Conservation (phyloP, 169 alveolate species). For the Amoebophrya sp. region DNA sequence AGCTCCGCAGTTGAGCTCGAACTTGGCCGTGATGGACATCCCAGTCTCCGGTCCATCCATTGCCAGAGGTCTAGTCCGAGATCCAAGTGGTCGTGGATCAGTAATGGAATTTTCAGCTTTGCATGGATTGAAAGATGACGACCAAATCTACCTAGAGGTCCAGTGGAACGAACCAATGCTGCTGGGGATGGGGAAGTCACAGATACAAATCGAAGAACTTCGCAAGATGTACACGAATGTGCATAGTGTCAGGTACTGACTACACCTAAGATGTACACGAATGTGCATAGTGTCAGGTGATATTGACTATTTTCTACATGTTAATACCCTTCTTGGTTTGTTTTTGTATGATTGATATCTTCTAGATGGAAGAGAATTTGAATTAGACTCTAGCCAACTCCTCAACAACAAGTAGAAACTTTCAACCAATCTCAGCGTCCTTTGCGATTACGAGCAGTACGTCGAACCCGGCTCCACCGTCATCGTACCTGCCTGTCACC, state of each 20-base stretch:
- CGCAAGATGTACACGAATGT: neutral
- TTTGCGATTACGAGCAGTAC: neutral
- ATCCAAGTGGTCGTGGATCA: neutral
- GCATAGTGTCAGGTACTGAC: neutral
- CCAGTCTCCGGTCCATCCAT: neutral
- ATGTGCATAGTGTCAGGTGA: neutral
- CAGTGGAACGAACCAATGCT: neutral
- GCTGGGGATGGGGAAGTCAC: neutral
- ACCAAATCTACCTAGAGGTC: neutral
- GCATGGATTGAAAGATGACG: neutral
- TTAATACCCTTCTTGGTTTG: no score
- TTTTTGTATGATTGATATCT: no score
- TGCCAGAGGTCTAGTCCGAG: neutral
- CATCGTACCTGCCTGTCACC: neutral
- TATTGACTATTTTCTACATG: no score
- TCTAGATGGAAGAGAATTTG: no score
- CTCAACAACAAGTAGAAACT: no score
- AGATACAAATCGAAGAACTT: neutral
- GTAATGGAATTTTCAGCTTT: neutral
- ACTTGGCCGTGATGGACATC: neutral
- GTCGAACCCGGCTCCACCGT: neutral
- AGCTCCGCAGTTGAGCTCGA: neutral
- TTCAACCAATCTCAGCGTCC: no score
- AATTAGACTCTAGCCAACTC: no score
- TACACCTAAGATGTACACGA: neutral